Conservation (phyloP, 495 filamentous ascomycete species). For the Massariosphaeria phaeospora region DNA sequence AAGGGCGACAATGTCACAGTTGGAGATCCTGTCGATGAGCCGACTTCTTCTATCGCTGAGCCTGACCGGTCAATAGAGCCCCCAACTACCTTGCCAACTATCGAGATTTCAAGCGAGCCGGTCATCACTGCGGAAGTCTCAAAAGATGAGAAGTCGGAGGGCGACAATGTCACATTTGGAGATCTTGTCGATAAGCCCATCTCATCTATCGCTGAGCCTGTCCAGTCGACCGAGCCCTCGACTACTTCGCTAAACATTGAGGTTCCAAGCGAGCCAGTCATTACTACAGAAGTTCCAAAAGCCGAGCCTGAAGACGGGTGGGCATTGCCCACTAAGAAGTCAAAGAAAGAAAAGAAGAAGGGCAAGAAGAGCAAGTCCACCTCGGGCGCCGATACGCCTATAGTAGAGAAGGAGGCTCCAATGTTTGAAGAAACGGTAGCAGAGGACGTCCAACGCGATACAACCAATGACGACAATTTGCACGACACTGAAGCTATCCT, state of each 20-base stretch:
- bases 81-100: neutral
- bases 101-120: neutral
- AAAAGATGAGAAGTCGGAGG: too few relatives aligned
- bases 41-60: neutral
- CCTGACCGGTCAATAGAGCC: neutral
- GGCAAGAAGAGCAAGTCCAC: slow-evolving; percentile 26
- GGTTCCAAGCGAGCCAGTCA: neutral
- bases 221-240: neutral
- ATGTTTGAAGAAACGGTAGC: neutral
- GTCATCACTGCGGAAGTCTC: neutral
- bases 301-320: slow-evolving; percentile 9
- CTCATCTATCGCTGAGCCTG: neutral
- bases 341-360: slow-evolving; percentile 32
- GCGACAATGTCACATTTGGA: too few relatives aligned
- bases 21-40: neutral
- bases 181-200: slow-evolving; percentile 1
- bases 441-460: neutral
- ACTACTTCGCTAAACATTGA: neutral
- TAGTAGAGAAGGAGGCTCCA: slow-evolving; percentile 43
- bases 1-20: neutral
- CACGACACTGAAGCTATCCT: too few relatives aligned
- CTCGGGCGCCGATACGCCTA: slow-evolving; percentile 43
- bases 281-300: neutral
- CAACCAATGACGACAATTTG: neutral
- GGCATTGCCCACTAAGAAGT: slow-evolving; percentile 15